Conservation (phyloP, 2,329 filamentous ascomycete genomes). For the Graphilbum sp. region DNA sequence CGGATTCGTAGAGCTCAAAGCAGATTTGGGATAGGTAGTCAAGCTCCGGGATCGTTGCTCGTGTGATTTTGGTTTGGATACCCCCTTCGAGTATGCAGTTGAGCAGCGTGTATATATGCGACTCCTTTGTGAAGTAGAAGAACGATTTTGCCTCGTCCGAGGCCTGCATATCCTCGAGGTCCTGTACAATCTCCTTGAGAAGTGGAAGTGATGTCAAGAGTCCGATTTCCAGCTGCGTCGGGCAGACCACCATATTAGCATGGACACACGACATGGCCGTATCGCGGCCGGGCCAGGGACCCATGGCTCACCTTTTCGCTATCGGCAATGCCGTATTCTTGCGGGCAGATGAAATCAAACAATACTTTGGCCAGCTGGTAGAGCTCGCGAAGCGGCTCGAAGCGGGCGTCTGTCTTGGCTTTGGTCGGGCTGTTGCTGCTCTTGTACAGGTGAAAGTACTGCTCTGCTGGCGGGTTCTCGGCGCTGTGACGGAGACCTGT, state of each 20-base stretch:
- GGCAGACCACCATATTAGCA: too few species aligned
- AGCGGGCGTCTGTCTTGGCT: constrained; percentile 65
- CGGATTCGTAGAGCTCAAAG: constrained; percentile 94
- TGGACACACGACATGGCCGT: too few species aligned
- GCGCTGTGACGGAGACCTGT: constrained; percentile 27
- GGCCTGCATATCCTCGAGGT: constrained; percentile 93
- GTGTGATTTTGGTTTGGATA: constrained; percentile 90
- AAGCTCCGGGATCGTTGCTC: constrained; percentile 87
- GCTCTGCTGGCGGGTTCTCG: constrained; percentile 42
- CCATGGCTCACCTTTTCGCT: constrained; percentile 52
- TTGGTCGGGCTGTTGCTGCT: constrained; percentile 53
- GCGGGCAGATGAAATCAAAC: constrained; percentile 96
- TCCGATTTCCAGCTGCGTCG: constrained; percentile 85
- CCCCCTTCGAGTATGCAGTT: constrained; percentile 97
- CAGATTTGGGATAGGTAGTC: constrained; percentile 97
- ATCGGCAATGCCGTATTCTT: constrained; percentile 94
- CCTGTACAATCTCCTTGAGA: constrained; percentile 90
- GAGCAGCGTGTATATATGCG: constrained; percentile 92
- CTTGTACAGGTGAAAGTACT: constrained; percentile 84
- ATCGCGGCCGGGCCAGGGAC: too few species aligned
- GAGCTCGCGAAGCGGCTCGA: constrained; percentile 79
- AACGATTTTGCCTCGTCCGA: constrained; percentile 89
- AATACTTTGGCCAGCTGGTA: constrained; percentile 89
- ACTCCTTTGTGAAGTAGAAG: constrained; percentile 99
- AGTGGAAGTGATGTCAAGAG: constrained; percentile 84